phyloP scores from a whole-genome alignment of 495 filamentous ascomycete genomes.

The Podospora pseudocomata region DNA sequence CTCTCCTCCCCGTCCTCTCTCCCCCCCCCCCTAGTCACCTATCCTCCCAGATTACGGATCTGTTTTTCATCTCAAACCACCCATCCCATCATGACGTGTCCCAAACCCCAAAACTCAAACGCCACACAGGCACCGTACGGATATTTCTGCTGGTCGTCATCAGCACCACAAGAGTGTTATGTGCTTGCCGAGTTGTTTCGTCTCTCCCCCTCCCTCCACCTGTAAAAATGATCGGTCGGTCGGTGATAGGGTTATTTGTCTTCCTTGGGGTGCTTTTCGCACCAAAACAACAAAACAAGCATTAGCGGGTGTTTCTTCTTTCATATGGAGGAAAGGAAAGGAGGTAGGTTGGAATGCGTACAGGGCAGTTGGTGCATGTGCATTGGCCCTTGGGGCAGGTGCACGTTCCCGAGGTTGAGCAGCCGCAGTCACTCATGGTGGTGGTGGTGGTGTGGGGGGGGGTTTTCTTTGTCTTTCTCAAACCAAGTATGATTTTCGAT shows the following conservation, averaged over 20 bases:
- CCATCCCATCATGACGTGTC: neutral
- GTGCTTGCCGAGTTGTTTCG: neutral
- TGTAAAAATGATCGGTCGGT: neutral
- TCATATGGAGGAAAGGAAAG: neutral
- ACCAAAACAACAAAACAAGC: too few relatives aligned
- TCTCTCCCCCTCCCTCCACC: neutral
- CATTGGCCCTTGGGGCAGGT: slow-evolving; percentile 24
- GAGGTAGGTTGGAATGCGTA: neutral
- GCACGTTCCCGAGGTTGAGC: slow-evolving; percentile 18
- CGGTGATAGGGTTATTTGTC: neutral
- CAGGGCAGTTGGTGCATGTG: slow-evolving; percentile 27
- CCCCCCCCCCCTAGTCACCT: too few relatives aligned
- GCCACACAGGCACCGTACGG: neutral
- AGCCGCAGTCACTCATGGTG: slow-evolving; percentile 15
- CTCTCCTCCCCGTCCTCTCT: too few relatives aligned
- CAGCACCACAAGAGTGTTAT: neutral
- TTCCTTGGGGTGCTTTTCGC: neutral
- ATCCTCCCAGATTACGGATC: too few relatives aligned
- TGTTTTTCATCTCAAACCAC: too few relatives aligned
- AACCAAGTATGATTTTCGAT: neutral
- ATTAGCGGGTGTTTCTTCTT: too few relatives aligned
- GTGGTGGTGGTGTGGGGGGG: neutral
- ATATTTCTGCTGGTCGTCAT: neutral
- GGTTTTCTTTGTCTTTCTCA: neutral
- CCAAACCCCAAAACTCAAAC: neutral